Percentiles rank a stretch among this genome's conserved stretches.
These are phyloP conservation scores for Ambrosia artemisiifolia DNA, from an alignment of 129 eudicot species.

Conservation along the genomic window DNA sequence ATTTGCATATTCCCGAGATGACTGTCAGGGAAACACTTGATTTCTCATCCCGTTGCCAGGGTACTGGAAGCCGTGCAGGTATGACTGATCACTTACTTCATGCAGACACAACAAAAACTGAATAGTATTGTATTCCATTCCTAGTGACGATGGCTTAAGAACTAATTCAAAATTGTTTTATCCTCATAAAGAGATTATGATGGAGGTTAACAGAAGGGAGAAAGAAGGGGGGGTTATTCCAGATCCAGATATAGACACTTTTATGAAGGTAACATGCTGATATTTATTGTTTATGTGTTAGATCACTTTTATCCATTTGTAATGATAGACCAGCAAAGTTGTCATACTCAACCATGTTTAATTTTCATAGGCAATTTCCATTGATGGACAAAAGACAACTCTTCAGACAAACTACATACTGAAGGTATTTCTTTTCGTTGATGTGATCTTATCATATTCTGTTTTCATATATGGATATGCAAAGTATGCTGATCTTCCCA, in stretches of 20 bases:
- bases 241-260: slow-evolving; percentile 53
- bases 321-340: too few relatives aligned
- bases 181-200: slow-evolving; percentile 29
- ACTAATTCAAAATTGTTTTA: background rate
- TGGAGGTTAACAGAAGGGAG: slow-evolving; percentile 49
- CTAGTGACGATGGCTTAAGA: background rate
- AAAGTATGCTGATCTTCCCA: background rate
- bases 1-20: slow-evolving; percentile 66
- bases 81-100: slow-evolving; percentile 8
- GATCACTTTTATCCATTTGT: too few relatives aligned
- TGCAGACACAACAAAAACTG: background rate
- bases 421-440: slow-evolving; percentile 38
- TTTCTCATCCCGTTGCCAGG: slow-evolving; percentile 69
- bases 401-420: slow-evolving; percentile 60
- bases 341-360: background rate
- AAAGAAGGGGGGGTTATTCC: slow-evolving; percentile 49
- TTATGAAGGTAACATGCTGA: slow-evolving; percentile 43
- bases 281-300: background rate
- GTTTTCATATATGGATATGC: background rate
- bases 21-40: slow-evolving; percentile 78
- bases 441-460: background rate
- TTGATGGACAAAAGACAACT: slow-evolving; percentile 52
- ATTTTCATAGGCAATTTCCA: slow-evolving; percentile 36
- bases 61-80: slow-evolving; percentile 75
- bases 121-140: background rate